Evolutionary conservation across 345 rosid species (phyloP).

Genomic region (Geranium brycei): DNA sequence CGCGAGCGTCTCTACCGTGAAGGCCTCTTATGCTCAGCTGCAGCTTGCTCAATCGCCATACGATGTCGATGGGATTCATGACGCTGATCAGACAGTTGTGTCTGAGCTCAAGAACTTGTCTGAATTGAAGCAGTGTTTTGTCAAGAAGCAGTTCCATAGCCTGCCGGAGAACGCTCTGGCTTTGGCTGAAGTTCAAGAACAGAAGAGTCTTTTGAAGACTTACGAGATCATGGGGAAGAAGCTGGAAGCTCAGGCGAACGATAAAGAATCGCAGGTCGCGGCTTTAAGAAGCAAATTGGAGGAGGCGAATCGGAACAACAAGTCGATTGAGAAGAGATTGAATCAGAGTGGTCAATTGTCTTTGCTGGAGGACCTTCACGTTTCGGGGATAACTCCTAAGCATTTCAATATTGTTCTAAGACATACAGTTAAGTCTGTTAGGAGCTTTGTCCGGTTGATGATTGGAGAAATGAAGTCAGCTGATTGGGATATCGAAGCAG

Average conservation of each 20-base stretch:
- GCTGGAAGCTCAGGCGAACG: slow-evolving; percentile 55
- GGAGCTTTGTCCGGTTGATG: slow-evolving; percentile 55
- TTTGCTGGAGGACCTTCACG: slow-evolving; percentile 36
- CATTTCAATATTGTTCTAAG: slow-evolving; percentile 45
- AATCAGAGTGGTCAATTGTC: slow-evolving; percentile 52
- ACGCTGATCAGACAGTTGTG: slow-evolving; percentile 48
- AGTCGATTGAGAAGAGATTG: slow-evolving; percentile 42
- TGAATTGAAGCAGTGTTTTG: slow-evolving; percentile 60
- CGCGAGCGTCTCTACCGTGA: slow-evolving; percentile 60
- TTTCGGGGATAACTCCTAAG: slow-evolving; percentile 33
- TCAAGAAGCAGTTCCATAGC: slow-evolving; percentile 61
- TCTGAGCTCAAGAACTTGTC: slow-evolving; percentile 57
- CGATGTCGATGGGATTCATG: slow-evolving; percentile 57
- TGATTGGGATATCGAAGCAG: slow-evolving; percentile 59
- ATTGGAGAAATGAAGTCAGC: slow-evolving; percentile 54
- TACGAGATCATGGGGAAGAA: slow-evolving; percentile 58
- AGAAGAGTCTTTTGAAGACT: slow-evolving; percentile 43
- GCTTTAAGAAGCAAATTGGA: slow-evolving; percentile 51
- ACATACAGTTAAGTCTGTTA: slow-evolving; percentile 46
- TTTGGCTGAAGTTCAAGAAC: slow-evolving; percentile 68
- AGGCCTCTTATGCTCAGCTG: slow-evolving; percentile 67
- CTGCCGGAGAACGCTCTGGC: slow-evolving; percentile 40
- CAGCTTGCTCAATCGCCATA: slow-evolving; percentile 81
- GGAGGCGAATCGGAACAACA: slow-evolving; percentile 35
- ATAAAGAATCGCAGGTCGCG: slow-evolving; percentile 64